These are phyloP conservation scores for Debaryomyces tyrocola DNA, from an alignment of 805 yeast species.

Conservation along the genomic window DNA sequence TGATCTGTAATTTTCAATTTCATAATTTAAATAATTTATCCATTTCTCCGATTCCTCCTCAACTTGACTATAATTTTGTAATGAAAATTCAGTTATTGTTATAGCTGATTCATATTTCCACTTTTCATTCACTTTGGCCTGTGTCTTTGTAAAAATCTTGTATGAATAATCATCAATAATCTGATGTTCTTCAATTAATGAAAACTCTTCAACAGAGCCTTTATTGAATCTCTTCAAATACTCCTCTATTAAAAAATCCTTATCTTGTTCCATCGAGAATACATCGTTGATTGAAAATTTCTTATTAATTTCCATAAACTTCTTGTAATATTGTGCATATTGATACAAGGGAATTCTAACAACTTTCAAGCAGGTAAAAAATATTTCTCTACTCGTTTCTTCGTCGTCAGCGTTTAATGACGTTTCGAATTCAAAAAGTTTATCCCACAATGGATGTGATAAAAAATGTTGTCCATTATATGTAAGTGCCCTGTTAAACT, in stretches of 20 bases:
- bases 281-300: constrained; percentile 31
- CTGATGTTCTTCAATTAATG: constrained; percentile 39
- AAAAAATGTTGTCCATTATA: constrained; percentile 70
- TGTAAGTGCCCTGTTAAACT: constrained; percentile 50
- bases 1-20: constrained; percentile 31
- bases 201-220: constrained; percentile 21
- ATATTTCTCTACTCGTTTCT: constrained; percentile 34
- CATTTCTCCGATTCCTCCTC: constrained; percentile 52
- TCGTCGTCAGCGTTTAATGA: constrained; percentile 17
- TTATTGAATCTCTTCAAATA: constrained; percentile 23
- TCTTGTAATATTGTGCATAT: constrained; percentile 72
- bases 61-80: constrained; percentile 33
- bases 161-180: constrained; percentile 46
- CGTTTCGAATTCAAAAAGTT: constrained; percentile 63
- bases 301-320: constrained; percentile 40
- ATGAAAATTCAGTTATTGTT: constrained; percentile 55
- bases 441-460: constrained; percentile 83
- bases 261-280: constrained; percentile 3
- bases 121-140: constrained; percentile 51
- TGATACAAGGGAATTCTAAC: constrained; percentile 76
- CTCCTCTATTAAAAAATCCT: constrained; percentile 5
- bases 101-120: constrained; percentile 76
- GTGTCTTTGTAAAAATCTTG: constrained; percentile 46
- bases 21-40: constrained; percentile 61
- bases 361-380: constrained; percentile 45